Percentiles rank a stretch among this genome's conserved stretches.
Evolutionary conservation across 1,139 yeast species (phyloP).

Genomic region (Blastobotrys persicus): DNA sequence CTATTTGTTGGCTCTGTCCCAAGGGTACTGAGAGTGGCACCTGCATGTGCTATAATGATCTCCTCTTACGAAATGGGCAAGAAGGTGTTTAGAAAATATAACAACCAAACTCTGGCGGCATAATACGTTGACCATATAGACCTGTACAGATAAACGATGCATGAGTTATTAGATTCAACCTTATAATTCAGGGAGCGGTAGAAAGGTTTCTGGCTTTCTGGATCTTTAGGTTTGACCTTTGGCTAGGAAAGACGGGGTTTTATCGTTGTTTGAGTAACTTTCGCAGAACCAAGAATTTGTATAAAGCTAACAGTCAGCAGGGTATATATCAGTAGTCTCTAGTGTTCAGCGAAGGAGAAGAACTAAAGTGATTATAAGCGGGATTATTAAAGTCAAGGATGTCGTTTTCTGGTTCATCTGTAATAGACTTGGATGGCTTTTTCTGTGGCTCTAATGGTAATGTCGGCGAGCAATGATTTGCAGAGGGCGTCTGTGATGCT

Average conservation of each 20-base stretch:
- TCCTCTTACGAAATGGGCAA: constrained; percentile 92
- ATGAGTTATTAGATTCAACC: no score
- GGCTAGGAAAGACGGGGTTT: no score
- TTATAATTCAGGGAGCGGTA: no score
- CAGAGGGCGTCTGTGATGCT: not conserved
- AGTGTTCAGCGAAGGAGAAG: constrained; percentile 1
- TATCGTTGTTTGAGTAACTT: no score
- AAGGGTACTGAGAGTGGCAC: constrained; percentile 86
- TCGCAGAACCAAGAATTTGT: no score
- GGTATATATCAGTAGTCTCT: not conserved
- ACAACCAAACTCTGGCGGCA: constrained; percentile 13
- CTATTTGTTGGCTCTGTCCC: constrained; percentile 84
- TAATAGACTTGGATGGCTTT: not conserved
- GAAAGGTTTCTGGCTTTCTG: no score
- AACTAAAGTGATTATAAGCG: constrained; percentile 5
- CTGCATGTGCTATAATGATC: constrained; percentile 98
- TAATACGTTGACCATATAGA: no score
- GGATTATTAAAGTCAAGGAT: constrained; percentile 4
- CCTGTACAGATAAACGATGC: no score
- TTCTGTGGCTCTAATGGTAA: constrained; percentile 5
- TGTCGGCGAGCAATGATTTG: not conserved
- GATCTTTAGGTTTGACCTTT: no score
- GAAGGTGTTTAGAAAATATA: constrained; percentile 44
- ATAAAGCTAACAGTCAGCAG: no score
- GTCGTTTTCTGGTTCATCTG: constrained; percentile 3